Conservation (phyloP, 2,329 filamentous ascomycete genomes). For the Phaeosphaeriaceae sp. region DNA sequence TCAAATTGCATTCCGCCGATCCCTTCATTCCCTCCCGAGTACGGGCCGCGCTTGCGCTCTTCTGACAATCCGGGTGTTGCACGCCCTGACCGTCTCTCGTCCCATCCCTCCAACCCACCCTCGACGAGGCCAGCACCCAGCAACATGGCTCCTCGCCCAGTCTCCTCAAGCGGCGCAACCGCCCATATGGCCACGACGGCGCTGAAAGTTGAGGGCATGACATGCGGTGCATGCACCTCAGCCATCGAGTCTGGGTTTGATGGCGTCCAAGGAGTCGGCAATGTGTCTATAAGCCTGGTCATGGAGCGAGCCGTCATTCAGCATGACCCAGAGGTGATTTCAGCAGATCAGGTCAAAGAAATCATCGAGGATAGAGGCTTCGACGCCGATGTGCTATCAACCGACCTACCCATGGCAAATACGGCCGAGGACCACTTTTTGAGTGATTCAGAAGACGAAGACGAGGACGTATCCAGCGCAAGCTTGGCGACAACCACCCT, state of each 20-base stretch:
- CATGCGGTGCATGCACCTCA: constrained; percentile 91
- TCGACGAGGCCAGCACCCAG: too few relatives aligned
- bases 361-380: constrained; percentile 93
- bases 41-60: constrained; percentile 17
- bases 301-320: constrained; percentile 96
- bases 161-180: constrained; percentile 42
- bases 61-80: constrained; percentile 14
- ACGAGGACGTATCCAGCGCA: constrained; percentile 48
- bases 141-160: constrained; percentile 33
- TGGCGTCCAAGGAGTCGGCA: constrained; percentile 78
- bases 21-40: constrained; percentile 12
- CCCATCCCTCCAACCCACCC: constrained; percentile 11
- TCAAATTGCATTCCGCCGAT: constrained; percentile 5
- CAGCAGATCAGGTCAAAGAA: constrained; percentile 78
- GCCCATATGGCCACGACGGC: constrained; percentile 83
- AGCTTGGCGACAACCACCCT: constrained; percentile 68
- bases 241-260: constrained; percentile 94
- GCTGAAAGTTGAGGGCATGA: constrained; percentile 84
- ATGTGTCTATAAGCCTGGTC: constrained; percentile 88
- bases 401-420: constrained; percentile 68
- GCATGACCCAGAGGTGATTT: constrained; percentile 78
- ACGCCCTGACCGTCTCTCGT: not conserved
- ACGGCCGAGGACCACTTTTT: constrained; percentile 44
- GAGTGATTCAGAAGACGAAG: constrained; percentile 46
- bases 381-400: constrained; percentile 85